Conservation (phyloP, 208 protist species). For the Crithidia expoeki region DNA sequence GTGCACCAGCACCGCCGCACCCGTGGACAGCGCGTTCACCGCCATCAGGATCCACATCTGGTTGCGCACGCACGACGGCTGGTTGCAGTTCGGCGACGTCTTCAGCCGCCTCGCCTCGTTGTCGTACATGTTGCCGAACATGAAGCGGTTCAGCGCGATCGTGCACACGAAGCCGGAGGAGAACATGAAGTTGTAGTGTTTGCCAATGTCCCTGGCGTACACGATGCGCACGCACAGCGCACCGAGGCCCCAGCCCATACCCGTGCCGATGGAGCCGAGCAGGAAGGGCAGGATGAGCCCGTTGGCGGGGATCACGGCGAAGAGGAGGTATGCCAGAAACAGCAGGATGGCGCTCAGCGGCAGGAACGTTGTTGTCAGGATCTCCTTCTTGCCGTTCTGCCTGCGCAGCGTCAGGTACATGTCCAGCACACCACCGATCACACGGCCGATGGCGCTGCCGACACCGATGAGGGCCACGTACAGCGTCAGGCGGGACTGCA, state of each 20-base stretch:
- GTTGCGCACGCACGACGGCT: constrained; percentile 52
- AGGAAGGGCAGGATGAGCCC: constrained; percentile 69
- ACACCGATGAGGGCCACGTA: constrained; percentile 74
- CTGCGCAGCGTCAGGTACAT: constrained; percentile 51
- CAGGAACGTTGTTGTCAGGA: constrained; percentile 62
- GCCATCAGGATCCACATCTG: constrained; percentile 80
- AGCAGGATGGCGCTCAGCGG: constrained; percentile 43
- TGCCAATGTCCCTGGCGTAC: constrained; percentile 75
- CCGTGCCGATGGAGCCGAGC: constrained; percentile 62
- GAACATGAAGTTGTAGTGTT: constrained; percentile 89
- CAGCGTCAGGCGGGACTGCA: constrained; percentile 44
- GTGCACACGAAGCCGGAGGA: constrained; percentile 65
- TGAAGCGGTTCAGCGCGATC: constrained; percentile 77
- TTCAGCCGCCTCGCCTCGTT: constrained; percentile 37
- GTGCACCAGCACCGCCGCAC: constrained; percentile 44
- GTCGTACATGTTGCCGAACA: constrained; percentile 85
- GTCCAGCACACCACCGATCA: constrained; percentile 56
- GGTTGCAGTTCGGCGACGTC: constrained; percentile 46
- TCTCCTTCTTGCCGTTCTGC: constrained; percentile 27
- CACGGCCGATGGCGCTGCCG: constrained; percentile 70
- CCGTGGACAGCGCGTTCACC: constrained; percentile 55
- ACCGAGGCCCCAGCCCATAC: constrained; percentile 66
- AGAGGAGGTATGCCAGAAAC: constrained; percentile 56
- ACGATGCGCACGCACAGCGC: constrained; percentile 63
- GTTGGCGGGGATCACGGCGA: constrained; percentile 51